A percentile compares a stretch with the other conserved stretches of the same genome.
Conservation (phyloP, 352 stramenopile genomes). For the Phytophthora chlamydospora region DNA sequence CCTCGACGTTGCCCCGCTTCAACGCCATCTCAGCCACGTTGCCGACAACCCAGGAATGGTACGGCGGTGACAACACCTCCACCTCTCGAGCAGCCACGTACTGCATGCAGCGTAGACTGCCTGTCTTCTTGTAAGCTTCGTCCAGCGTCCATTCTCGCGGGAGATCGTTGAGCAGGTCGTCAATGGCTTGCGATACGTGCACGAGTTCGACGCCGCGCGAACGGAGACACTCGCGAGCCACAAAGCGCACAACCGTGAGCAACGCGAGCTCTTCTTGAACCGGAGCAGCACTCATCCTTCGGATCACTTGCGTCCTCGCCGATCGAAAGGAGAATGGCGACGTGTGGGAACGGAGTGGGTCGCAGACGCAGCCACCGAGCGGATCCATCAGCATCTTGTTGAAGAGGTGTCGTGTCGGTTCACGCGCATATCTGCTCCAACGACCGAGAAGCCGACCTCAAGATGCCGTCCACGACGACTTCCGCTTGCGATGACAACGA, state of each 20-base stretch:
- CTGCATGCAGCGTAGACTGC: constrained; percentile 27
- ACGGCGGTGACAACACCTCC: neutral
- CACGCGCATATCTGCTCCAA: neutral
- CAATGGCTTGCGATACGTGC: constrained; percentile 18
- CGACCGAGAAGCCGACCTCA: too few relatives aligned
- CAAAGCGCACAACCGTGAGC: constrained; percentile 20
- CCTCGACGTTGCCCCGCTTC: constrained; percentile 11
- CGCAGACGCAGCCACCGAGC: neutral
- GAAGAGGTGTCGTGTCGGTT: constrained; percentile 3
- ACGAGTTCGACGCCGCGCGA: constrained; percentile 11
- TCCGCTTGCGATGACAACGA: too few relatives aligned
- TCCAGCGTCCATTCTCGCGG: constrained; percentile 14
- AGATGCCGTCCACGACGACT: too few relatives aligned
- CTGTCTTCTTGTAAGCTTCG: constrained; percentile 18
- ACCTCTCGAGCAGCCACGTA: constrained; percentile 9
- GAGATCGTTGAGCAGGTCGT: constrained; percentile 16
- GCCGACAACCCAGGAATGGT: constrained; percentile 21
- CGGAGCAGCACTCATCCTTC: neutral
- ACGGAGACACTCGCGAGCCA: constrained; percentile 16
- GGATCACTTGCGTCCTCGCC: neutral
- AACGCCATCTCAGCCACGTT: constrained; percentile 17
- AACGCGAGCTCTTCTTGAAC: neutral
- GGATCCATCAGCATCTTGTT: constrained; percentile 1
- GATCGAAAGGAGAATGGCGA: constrained; percentile 8
- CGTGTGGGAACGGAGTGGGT: neutral